Conservation (phyloP, 208 protist species). For the Wallacemonas sp. region DNA sequence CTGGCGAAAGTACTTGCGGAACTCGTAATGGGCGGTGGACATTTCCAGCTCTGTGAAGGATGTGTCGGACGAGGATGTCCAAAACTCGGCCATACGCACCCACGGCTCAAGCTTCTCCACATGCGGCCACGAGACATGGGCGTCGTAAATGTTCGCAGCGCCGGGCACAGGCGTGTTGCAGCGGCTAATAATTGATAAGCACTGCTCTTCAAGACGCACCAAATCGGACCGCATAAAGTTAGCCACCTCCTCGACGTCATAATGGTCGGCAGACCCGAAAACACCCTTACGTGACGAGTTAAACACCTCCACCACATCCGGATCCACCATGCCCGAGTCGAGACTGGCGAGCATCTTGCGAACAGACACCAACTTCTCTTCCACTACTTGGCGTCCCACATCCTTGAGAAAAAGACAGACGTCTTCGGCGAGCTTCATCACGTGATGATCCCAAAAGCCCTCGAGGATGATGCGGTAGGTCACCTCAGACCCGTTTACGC, state of each 20-base stretch:
- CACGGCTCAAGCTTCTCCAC: constrained; percentile 87
- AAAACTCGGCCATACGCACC: constrained; percentile 86
- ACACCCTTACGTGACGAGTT: constrained; percentile 47
- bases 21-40: constrained; percentile 90
- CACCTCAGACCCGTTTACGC: constrained; percentile 62
- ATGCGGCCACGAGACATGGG: constrained; percentile 80
- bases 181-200: constrained; percentile 71
- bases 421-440: constrained; percentile 85
- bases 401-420: constrained; percentile 86
- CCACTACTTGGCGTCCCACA: constrained; percentile 65
- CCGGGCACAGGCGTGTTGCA: constrained; percentile 80
- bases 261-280: constrained; percentile 64
- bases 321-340: constrained; percentile 43
- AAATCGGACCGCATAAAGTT: constrained; percentile 79
- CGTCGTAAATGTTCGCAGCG: constrained; percentile 76
- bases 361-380: constrained; percentile 71
- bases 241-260: constrained; percentile 75
- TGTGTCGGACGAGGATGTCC: constrained; percentile 84
- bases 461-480: constrained; percentile 86
- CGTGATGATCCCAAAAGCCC: constrained; percentile 89
- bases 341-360: constrained; percentile 49
- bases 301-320: constrained; percentile 60
- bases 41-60: constrained; percentile 87
- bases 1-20: constrained; percentile 86
- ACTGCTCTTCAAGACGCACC: constrained; percentile 77